Evolutionary conservation across 495 filamentous ascomycete genomes (phyloP).

Genomic region (Chaetomium fimeti): DNA sequence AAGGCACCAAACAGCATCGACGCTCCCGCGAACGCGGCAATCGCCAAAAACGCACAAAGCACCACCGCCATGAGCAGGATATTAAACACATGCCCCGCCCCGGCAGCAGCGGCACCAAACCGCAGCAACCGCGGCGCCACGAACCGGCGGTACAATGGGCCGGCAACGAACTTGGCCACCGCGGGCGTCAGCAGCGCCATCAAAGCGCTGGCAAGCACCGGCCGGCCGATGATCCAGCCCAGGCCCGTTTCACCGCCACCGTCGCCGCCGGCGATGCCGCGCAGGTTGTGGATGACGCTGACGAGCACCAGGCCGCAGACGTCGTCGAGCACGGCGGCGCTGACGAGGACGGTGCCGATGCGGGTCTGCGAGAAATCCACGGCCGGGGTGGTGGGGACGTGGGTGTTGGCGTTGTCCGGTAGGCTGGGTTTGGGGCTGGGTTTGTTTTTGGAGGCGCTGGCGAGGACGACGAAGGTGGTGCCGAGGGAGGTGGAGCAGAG

Average conservation of each 20-base stretch:
- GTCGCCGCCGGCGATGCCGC: constrained; percentile 27
- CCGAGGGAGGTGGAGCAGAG: constrained; percentile 75
- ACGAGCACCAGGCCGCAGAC: constrained; percentile 80
- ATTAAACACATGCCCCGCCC: constrained; percentile 20
- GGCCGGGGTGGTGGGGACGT: constrained; percentile 61
- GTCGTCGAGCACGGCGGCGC: constrained; percentile 81
- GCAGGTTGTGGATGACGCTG: constrained; percentile 57
- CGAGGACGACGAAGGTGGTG: constrained; percentile 74
- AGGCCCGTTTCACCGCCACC: constrained; percentile 15
- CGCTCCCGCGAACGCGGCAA: constrained; percentile 52
- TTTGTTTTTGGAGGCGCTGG: constrained; percentile 44
- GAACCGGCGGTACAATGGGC: constrained; percentile 25
- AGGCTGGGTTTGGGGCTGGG: constrained; percentile 9
- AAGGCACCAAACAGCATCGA: constrained; percentile 71
- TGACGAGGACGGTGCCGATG: constrained; percentile 65
- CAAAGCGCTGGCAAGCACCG: constrained; percentile 29
- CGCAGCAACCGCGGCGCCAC: neutral
- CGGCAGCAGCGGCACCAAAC: neutral
- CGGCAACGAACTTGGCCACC: constrained; percentile 18
- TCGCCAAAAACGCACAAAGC: constrained; percentile 26
- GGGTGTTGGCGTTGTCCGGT: constrained; percentile 32
- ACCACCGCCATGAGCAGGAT: constrained; percentile 27
- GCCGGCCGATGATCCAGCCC: constrained; percentile 35
- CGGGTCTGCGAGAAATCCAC: constrained; percentile 54
- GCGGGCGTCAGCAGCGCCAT: constrained; percentile 32